phyloP scores from a whole-genome alignment of 345 rosid genomes.

The Moringa oleifera region DNA sequence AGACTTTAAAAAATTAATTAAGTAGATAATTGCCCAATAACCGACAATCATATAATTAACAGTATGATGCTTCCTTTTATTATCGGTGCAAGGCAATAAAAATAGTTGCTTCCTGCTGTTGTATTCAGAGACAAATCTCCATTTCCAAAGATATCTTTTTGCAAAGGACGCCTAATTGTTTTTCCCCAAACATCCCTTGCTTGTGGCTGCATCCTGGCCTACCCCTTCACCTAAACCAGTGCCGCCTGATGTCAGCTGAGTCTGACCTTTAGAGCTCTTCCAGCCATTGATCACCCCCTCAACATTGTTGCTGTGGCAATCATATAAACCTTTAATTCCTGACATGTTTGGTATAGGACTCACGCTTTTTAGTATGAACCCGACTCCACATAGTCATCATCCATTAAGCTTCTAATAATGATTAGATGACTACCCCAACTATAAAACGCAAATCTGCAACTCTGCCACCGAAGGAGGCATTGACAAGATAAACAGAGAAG shows the following conservation, averaged over 20 bases:
- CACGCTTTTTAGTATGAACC: not conserved
- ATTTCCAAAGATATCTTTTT: constrained; percentile 20
- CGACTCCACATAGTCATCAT: not conserved
- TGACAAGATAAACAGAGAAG: not conserved
- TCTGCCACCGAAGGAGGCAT: not conserved
- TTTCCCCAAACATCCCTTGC: constrained; percentile 1
- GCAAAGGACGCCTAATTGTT: too few relatives aligned
- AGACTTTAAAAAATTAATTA: not conserved
- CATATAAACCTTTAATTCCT: too few relatives aligned
- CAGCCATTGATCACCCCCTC: constrained; percentile 6
- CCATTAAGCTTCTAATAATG: constrained; percentile 8
- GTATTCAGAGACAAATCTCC: constrained; percentile 21
- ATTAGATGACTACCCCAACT: constrained; percentile 15
- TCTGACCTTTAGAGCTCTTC: not conserved
- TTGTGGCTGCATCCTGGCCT: not conserved
- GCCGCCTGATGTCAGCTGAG: constrained; percentile 1
- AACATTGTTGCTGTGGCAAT: not conserved
- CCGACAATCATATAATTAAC: constrained; percentile 10
- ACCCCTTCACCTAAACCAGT: not conserved
- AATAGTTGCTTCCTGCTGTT: constrained; percentile 13
- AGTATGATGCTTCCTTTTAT: not conserved
- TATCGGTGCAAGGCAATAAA: constrained; percentile 6
- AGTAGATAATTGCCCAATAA: constrained; percentile 5
- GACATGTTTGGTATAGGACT: not conserved
- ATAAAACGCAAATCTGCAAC: constrained; percentile 15